Base-by-base conservation (phyloP, 2,329 filamentous ascomycete genomes). In the Clarireedia sp. region DNA sequence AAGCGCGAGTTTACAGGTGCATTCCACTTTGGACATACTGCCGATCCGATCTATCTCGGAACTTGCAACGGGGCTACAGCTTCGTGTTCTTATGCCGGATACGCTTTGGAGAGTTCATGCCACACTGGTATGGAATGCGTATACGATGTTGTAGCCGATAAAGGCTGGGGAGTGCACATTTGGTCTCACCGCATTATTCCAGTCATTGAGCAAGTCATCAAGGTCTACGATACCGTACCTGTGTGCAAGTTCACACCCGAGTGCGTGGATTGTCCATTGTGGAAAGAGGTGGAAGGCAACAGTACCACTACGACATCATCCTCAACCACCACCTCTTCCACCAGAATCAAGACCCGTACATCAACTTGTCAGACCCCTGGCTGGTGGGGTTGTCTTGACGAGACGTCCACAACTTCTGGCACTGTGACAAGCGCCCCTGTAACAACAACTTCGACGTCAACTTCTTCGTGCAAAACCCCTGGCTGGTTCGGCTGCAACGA, bases 1-100 rank as follows among this genome's bases (percentile, higher is more conserved):
- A 78, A 80, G 38, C 78, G 89, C 43, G 73, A 81, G 57, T 80
- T 83, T 65, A 95, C 90, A 0, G 91, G 89, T 12, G 78, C 87
- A 0, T 95, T 84, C 67, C 94, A 99, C 70, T 92, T 96, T 68
- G 94, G 94, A 3, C 91, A 97, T 66, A 97, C 90, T 0, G 94
- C 94, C 0, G 94, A 99, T 70, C 94, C 94, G 0, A 85, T 99
- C 36, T 99, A 86, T 66, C 91, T 96, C 74, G 94, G 94, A 33
- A 89, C 86, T 0, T 97, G 94, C 72, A 96, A 96, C 66, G 89
- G 88, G 33, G 89, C 89, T 2, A 90, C 89, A 2, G 91, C 92
- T 2, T 84, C 86, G 10, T 97, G 94, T 70, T 94, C 91, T 84
- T 95, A 68, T 66, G 92, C 85, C 1, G 94, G 94, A 0, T 99